Conservation (phyloP, 371 early-diverging fungal species). For the Apophysomyces elegans region DNA sequence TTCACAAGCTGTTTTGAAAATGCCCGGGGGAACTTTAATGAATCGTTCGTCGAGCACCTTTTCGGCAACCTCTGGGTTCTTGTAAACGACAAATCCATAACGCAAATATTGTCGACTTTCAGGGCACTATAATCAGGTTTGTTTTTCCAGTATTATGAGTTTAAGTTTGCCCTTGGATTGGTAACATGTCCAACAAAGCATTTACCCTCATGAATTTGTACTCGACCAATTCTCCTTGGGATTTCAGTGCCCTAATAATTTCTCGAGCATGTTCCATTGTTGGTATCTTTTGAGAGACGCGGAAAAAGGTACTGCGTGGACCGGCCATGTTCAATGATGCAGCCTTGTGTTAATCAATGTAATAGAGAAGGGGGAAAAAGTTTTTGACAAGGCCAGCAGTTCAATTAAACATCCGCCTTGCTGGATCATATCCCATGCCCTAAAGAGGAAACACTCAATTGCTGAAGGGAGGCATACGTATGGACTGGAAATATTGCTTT, state of each 20-base stretch:
- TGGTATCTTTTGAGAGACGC: slow-evolving; percentile 19
- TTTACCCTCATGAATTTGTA: slow-evolving; percentile 34
- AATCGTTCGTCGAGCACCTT: slow-evolving; percentile 22
- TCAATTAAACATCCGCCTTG: no score
- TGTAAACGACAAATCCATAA: slow-evolving; percentile 32
- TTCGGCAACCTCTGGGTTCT: slow-evolving; percentile 21
- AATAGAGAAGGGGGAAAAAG: background rate
- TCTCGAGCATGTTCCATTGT: slow-evolving; percentile 29
- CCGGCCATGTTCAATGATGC: background rate
- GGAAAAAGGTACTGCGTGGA: slow-evolving; percentile 20
- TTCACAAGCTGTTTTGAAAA: slow-evolving; percentile 28
- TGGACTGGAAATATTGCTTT: no score
- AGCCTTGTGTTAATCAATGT: background rate
- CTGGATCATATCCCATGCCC: no score
- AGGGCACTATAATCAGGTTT: slow-evolving; percentile 22
- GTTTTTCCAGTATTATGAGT: background rate
- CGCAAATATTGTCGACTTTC: slow-evolving; percentile 30
- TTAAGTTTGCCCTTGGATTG: background rate
- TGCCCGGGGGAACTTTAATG: slow-evolving; percentile 22
- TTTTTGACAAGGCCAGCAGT: background rate
- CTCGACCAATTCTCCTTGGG: slow-evolving; percentile 30
- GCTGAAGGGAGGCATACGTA: no score
- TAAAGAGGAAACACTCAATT: no score
- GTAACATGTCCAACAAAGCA: background rate
- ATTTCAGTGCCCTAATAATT: slow-evolving; percentile 19